These are phyloP conservation scores for Fennellomyces sp. DNA, from an alignment of 371 early-diverging fungal species.

Conservation along the genomic window DNA sequence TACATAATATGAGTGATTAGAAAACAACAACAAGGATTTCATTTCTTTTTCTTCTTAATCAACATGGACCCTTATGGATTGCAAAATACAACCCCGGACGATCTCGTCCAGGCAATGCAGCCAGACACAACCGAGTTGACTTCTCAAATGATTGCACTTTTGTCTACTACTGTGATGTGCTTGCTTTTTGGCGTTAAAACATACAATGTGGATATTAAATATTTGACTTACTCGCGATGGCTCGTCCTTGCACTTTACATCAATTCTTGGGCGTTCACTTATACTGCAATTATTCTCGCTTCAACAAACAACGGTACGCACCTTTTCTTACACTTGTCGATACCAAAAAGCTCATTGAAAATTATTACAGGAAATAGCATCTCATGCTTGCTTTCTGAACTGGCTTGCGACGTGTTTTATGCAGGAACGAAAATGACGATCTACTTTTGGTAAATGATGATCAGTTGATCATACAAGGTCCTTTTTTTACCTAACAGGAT, in stretches of 20 bases:
- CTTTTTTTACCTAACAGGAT: background rate
- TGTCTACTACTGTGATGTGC: conserved; percentile 37
- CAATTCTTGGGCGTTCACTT: conserved; percentile 48
- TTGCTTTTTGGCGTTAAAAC: conserved; percentile 48
- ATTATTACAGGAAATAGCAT: conserved; percentile 21
- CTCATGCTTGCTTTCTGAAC: conserved; percentile 29
- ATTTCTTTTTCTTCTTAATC: background rate
- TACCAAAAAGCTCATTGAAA: too few relatives aligned
- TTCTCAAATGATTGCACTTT: conserved; percentile 37
- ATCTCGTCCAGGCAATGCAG: conserved; percentile 8
- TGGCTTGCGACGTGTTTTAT: conserved; percentile 35
- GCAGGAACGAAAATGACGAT: conserved; percentile 31
- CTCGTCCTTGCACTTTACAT: conserved; percentile 43
- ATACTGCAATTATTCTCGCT: conserved; percentile 38
- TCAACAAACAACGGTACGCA: conserved; percentile 44
- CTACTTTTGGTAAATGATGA: conserved; percentile 32
- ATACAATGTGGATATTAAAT: conserved; percentile 31
- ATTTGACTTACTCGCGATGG: conserved; percentile 41
- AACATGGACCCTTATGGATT: background rate
- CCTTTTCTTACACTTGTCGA: too few relatives aligned
- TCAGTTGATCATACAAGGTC: background rate
- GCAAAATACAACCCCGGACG: background rate
- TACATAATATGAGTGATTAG: background rate
- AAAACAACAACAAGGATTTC: background rate
- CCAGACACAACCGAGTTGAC: conserved; percentile 33